Evolutionary conservation across 306 rosid genomes (phyloP), one percentile per base, ranked within the genome.

Genomic region (Cercis canadensis): DNA sequence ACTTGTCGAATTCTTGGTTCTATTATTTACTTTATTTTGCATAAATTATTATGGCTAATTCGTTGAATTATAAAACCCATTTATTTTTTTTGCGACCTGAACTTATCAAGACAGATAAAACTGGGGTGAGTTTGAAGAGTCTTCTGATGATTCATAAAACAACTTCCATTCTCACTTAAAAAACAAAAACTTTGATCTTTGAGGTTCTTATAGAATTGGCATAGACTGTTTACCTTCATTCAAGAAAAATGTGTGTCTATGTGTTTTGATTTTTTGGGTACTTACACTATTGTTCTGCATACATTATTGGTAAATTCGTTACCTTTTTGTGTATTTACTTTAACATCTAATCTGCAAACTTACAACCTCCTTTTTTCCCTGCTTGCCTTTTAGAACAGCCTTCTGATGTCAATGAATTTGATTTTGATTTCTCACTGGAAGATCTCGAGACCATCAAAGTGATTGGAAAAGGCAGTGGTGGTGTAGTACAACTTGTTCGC

Each of bases 401-500:
- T 77, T 74, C 90, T 21, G 92, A 86, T 65, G 80, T 72, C 67
- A 89, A 94, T 82, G 99, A 91, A 62, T 84, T 86, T 12, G 87
- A 87, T 64, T 80, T 75, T 8, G 90, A 95, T 68, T 79, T 95
- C 83, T 81, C 90, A 0, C 82, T 87, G 80, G 99, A 91, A 49
- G 99, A 91, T 69, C 87, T 95, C 45, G 99, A 95, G 86, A 86
- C 96, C 53, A 61, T 91, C 71, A 94, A 90, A 77, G 97, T 91
- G 46, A 94, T 94, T 53, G 98, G 98, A 43, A 94, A 94, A 70
- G 98, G 97, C 55, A 91, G 97, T 52, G 99, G 99, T 4, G 99
- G 97, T 36, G 96, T 95, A 17, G 99, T 95, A 11, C 99, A 95
- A 74, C 99, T 95, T 59, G 99, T 91, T 83, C 97, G 89, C 58